phyloP scores from a whole-genome alignment of 139 green algal species.

The Chlorella sp. region DNA sequence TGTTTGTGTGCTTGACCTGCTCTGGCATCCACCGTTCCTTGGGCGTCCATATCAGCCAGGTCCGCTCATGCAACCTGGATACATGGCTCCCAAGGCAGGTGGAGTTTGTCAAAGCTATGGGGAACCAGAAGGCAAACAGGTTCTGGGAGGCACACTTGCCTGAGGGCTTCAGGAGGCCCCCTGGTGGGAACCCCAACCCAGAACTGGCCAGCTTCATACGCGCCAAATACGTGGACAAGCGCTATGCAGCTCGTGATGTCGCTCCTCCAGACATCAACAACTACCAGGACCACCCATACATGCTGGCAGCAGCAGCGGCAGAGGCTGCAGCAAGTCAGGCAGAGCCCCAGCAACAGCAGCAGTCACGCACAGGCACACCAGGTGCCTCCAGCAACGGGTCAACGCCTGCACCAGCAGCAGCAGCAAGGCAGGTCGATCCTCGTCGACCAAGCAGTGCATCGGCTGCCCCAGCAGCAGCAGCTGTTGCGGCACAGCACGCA shows the following conservation, averaged over 20 bases:
- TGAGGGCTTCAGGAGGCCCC: slow-evolving; percentile 55
- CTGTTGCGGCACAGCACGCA: too few species aligned
- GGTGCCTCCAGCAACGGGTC: too few species aligned
- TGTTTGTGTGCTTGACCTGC: slow-evolving; percentile 90
- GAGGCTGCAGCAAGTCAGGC: too few species aligned
- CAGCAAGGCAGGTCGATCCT: too few species aligned
- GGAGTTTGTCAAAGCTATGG: slow-evolving; percentile 71
- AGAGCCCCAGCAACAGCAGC: too few species aligned
- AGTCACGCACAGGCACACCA: too few species aligned
- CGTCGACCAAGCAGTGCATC: too few species aligned
- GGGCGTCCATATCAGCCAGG: slow-evolving; percentile 73
- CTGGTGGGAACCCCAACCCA: slow-evolving; percentile 44
- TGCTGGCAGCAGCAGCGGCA: too few species aligned
- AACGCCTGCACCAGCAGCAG: too few species aligned
- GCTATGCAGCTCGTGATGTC: not conserved
- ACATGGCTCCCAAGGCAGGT: slow-evolving; percentile 91
- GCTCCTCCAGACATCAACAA: slow-evolving; percentile 73
- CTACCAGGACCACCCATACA: slow-evolving; percentile 65
- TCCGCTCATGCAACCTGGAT: slow-evolving; percentile 78
- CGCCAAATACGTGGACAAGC: slow-evolving; percentile 59
- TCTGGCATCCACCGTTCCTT: slow-evolving; percentile 80
- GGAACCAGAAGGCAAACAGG: slow-evolving; percentile 64
- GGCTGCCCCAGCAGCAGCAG: too few species aligned
- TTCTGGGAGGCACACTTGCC: slow-evolving; percentile 85
- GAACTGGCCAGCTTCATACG: slow-evolving; percentile 80